phyloP scores from a whole-genome alignment of 1,284 basidiomycete species.

The Coniferiporia weirii region DNA sequence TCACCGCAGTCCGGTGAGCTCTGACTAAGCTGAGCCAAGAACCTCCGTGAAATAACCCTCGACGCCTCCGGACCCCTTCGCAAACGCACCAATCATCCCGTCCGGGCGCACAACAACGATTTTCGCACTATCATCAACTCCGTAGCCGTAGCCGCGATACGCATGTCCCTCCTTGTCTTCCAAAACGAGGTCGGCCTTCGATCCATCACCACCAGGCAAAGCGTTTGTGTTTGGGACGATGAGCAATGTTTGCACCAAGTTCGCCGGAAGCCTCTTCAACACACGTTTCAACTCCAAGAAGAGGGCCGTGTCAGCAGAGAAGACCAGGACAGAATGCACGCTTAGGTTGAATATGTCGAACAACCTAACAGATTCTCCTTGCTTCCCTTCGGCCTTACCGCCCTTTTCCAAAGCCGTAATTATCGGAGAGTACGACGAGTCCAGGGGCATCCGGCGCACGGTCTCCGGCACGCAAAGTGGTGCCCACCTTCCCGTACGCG shows the following conservation, averaged over 20 bases:
- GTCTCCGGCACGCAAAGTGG: slow-evolving; percentile 17
- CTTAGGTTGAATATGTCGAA: neutral
- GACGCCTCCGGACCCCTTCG: neutral
- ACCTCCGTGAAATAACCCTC: neutral
- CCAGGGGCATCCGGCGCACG: slow-evolving; percentile 21
- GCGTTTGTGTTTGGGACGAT: no score
- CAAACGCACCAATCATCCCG: neutral
- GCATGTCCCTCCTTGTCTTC: slow-evolving; percentile 36
- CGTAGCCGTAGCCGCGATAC: slow-evolving; percentile 33
- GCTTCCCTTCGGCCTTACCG: neutral
- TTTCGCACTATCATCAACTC: neutral
- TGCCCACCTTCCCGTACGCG: slow-evolving; percentile 8
- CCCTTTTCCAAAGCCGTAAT: neutral
- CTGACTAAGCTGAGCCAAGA: neutral
- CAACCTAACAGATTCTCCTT: neutral
- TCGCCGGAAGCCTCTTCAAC: neutral
- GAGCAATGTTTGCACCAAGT: slow-evolving; percentile 8
- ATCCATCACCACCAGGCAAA: no score
- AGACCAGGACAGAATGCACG: neutral
- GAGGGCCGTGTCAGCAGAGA: neutral
- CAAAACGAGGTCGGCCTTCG: slow-evolving; percentile 23
- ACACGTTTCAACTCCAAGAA: neutral
- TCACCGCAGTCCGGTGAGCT: neutral
- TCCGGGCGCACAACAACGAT: neutral
- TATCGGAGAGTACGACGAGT: neutral